Evolutionary conservation across 108 stramenopile genomes (phyloP).

Genomic region (Pseudonitzschia multiseries): DNA sequence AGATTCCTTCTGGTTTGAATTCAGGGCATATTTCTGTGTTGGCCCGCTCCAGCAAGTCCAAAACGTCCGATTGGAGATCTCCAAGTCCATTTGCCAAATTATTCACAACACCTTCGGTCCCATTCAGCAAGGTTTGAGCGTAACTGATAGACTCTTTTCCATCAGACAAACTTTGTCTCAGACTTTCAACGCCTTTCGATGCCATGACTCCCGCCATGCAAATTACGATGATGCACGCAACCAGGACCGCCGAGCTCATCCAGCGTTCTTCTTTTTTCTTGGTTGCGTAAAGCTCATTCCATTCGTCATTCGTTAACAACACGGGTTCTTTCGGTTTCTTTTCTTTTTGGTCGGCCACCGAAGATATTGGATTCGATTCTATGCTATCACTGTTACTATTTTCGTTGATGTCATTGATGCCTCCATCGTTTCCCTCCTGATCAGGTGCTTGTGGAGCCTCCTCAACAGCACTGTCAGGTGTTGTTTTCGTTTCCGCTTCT

Average conservation of each 20-base stretch:
- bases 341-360: neutral
- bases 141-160: conserved; percentile 9
- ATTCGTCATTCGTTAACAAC: conserved; percentile 4
- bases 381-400: neutral
- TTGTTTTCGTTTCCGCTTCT: neutral
- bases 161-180: conserved; percentile 5
- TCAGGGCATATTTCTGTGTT: conserved; percentile 9
- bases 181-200: conserved; percentile 7
- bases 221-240: conserved; percentile 3
- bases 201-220: conserved; percentile 8
- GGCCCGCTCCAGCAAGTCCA: neutral
- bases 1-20: conserved; percentile 10
- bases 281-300: conserved; percentile 5
- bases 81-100: neutral
- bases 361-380: neutral
- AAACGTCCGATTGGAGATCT: conserved; percentile 6
- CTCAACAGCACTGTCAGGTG: neutral
- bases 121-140: neutral
- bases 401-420: neutral
- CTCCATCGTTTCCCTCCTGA: neutral
- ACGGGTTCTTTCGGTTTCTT: neutral
- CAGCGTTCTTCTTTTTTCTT: conserved; percentile 19
- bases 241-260: conserved; percentile 4
- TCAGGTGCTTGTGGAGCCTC: neutral
- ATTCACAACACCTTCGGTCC: neutral